Conservation (phyloP, 257 asterid genomes). For the Nyctanthes arbortristis region DNA sequence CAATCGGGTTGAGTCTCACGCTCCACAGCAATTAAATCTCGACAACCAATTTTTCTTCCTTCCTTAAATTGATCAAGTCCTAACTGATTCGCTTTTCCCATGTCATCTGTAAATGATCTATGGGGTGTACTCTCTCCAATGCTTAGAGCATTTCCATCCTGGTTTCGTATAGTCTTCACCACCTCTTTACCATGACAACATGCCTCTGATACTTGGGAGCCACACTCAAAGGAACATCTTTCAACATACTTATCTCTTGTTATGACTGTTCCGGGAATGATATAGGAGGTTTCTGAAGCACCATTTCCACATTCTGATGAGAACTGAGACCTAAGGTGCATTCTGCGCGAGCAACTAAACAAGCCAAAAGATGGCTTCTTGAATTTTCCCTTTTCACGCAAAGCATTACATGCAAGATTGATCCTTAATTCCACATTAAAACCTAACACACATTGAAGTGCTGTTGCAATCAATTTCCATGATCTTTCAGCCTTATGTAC, state of each 20-base stretch:
- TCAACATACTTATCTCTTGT: conserved; percentile 50
- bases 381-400: conserved; percentile 28
- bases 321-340: conserved; percentile 40
- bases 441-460: conserved; percentile 70
- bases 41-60: conserved; percentile 26
- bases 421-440: conserved; percentile 77
- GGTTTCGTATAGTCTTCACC: conserved; percentile 50
- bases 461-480: conserved; percentile 81
- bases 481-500: conserved; percentile 76
- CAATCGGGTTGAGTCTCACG: conserved; percentile 39
- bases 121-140: conserved; percentile 36
- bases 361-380: conserved; percentile 51
- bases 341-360: conserved; percentile 67
- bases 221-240: conserved; percentile 57
- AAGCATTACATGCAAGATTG: conserved; percentile 33
- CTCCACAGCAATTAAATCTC: conserved; percentile 27
- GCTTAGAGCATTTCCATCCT: conserved; percentile 64
- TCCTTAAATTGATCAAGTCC: conserved; percentile 28
- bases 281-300: conserved; percentile 43
- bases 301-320: conserved; percentile 47
- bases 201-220: conserved; percentile 45
- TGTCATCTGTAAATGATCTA: conserved; percentile 22
- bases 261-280: conserved; percentile 36
- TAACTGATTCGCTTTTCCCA: conserved; percentile 16
- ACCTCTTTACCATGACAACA: conserved; percentile 55